Evolutionary conservation across 352 stramenopile species (phyloP), one percentile per base, ranked within the genome.

Genomic region (Halophytophthora batemanensis): DNA sequence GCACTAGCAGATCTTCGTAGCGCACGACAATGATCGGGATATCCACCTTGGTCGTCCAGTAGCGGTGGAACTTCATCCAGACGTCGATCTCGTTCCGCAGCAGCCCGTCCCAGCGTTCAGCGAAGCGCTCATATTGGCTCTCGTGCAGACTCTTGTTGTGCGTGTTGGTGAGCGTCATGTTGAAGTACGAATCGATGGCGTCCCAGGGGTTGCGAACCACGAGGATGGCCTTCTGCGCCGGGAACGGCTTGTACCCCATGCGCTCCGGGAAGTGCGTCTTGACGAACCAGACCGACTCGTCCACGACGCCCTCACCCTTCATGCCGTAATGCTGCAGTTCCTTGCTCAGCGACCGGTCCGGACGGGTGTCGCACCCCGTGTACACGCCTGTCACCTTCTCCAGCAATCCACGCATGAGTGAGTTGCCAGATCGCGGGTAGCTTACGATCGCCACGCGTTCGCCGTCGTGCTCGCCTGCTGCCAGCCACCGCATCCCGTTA

Each of bases 151-250:
- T 97, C 69, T 93, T 89, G 61, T 95, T 93, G 74, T 98, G 91
- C 43, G 87, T 93, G 61, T 97, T 96, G 15, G 91, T 98, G 45
- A 98, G 71, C 42, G 85, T 96, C 78, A 99, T 95, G 72, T 99
- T 99, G 64, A 98, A 99, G 74, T 99, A 99, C 42, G 95, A 98
- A 56, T 99, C 95, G 67, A 99, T 98, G 21, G 95, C 90, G 83
- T 99, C 97, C 80, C 96, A 99, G 1, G 96, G 97, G 67, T 99
- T 99, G 38, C 97, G 83, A 52, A 95, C 82, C 8, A 95, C 82
- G 13, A 95, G 65, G 50, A 95, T 92, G n/a, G 81, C 78, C 45
- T 93, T 93, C 48, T 90, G 68, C 33, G 72, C 69, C 34, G 58
- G 72, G 61, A 90, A 88, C 17, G 61, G 61, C 66, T 90, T 86